Evolutionary conservation across 768 basidiomycete genomes (phyloP).

Genomic region (Termitomyces sp.): DNA sequence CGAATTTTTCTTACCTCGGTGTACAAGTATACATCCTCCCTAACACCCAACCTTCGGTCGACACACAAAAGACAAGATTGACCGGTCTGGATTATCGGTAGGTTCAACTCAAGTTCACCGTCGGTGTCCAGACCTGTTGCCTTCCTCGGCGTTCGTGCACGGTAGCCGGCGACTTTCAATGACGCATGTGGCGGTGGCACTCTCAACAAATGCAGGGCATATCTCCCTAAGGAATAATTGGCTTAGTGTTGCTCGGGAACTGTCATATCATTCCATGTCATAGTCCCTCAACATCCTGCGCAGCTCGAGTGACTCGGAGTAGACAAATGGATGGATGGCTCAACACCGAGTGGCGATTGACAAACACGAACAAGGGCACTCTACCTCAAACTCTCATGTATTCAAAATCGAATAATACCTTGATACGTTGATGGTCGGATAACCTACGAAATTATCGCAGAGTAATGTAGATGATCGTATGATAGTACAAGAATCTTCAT

Average conservation of each 20-base stretch:
- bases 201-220: neutral
- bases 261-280: neutral
- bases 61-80: neutral
- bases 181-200: neutral
- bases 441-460: neutral
- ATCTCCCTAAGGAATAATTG: neutral
- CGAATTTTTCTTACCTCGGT: neutral
- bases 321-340: neutral
- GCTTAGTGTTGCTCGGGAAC: neutral
- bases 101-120: neutral
- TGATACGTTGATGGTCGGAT: neutral
- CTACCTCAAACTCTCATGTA: neutral
- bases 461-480: neutral
- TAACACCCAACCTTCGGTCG: neutral
- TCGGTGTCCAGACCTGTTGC: neutral
- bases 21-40: neutral
- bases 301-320: neutral
- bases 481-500: neutral
- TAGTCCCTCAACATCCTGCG: neutral
- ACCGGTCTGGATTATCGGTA: neutral
- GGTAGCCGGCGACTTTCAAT: neutral
- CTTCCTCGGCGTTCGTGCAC: neutral
- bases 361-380: neutral
- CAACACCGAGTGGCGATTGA: neutral
- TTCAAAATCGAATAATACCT: neutral